A percentile compares a stretch with the other conserved stretches of the same genome.
Conservation (phyloP, 768 basidiomycete species). For the Tubosaeta sp. region DNA sequence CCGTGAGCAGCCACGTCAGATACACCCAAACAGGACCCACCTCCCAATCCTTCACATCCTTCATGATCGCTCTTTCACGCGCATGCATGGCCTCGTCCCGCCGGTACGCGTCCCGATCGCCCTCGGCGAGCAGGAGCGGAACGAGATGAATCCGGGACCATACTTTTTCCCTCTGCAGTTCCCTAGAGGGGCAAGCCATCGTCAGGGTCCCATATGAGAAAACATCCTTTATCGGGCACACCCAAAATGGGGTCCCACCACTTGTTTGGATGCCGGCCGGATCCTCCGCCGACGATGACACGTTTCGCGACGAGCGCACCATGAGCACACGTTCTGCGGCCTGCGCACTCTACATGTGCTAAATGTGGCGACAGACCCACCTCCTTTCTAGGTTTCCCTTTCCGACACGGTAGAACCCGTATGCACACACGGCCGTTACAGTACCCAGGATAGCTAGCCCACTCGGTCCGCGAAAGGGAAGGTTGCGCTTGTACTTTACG, state of each 20-base stretch:
- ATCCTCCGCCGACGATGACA: conserved; percentile 50
- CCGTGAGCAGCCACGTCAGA: conserved; percentile 8
- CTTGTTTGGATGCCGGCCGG: conserved; percentile 44
- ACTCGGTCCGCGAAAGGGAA: conserved; percentile 84
- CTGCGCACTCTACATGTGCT: conserved; percentile 46
- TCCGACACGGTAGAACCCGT: conserved; percentile 90
- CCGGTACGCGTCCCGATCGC: conserved; percentile 86
- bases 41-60: conserved; percentile 91
- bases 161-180: conserved; percentile 86
- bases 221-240: conserved; percentile 38
- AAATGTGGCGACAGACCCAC: conserved; percentile 48
- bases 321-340: conserved; percentile 61
- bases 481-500: conserved; percentile 92
- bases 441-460: conserved; percentile 81
- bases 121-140: conserved; percentile 88
- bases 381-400: conserved; percentile 89
- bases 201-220: conserved; percentile 41
- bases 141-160: conserved; percentile 96
- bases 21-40: conserved; percentile 46
- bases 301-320: conserved; percentile 68
- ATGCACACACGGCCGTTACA: conserved; percentile 81
- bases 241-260: conserved; percentile 31
- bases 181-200: conserved; percentile 51
- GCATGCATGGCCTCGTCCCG: conserved; percentile 71
- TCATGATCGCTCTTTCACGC: conserved; percentile 90